Percentiles rank a stretch among this genome's conserved stretches.
phyloP scores from a whole-genome alignment of 306 rosid genomes.

The Acacia crassicarpa region DNA sequence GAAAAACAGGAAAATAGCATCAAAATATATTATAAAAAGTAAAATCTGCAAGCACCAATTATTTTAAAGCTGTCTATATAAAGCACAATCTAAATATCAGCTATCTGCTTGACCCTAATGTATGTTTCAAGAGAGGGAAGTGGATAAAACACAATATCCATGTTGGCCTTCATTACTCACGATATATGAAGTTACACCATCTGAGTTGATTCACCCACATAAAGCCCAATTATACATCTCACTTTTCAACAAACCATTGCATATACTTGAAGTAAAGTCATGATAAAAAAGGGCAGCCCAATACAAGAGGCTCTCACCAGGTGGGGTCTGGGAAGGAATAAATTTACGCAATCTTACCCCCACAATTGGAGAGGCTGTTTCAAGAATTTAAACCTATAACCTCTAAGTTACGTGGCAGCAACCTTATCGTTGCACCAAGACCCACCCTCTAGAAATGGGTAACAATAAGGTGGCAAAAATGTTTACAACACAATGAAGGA shows the following conservation, averaged over 20 bases:
- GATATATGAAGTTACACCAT: constrained; percentile 9
- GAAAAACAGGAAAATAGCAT: constrained; percentile 21
- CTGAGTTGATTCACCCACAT: constrained; percentile 1
- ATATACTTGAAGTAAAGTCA: neutral
- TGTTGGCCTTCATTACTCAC: constrained; percentile 7
- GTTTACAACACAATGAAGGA: constrained; percentile 13
- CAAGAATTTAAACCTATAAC: too few relatives aligned
- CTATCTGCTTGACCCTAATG: neutral
- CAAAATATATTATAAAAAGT: constrained; percentile 24
- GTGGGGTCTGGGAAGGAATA: too few relatives aligned
- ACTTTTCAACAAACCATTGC: constrained; percentile 19
- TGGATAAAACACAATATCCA: constrained; percentile 6
- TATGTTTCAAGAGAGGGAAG: neutral
- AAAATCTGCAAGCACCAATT: constrained; percentile 12
- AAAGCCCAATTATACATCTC: constrained; percentile 9
- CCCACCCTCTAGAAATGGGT: neutral
- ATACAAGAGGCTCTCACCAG: too few relatives aligned
- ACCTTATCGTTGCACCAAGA: too few relatives aligned
- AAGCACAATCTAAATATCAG: constrained; percentile 7
- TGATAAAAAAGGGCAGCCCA: too few relatives aligned
- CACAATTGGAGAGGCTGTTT: too few relatives aligned
- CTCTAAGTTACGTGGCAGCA: too few relatives aligned
- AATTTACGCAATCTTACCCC: too few relatives aligned
- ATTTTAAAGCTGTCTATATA: neutral
- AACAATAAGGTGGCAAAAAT: neutral